Evolutionary conservation across 2,329 filamentous ascomycete species (phyloP), one percentile per base, ranked within the genome.

Genomic region (Alternaria novae-zelandiae): DNA sequence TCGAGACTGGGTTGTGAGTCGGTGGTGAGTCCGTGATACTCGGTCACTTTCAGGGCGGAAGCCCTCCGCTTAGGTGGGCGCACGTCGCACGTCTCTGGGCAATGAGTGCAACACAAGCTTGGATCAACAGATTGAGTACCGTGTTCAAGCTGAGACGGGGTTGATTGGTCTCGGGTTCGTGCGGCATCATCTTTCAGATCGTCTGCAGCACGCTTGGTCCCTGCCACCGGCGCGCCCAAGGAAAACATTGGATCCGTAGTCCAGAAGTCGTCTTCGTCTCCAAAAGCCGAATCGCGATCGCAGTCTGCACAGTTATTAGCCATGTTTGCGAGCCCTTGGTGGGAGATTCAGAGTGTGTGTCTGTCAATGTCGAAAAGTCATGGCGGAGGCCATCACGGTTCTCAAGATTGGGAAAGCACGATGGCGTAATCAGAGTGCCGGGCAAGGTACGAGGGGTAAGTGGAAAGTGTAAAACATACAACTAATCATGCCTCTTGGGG

Each of bases 51-150:
- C 36, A 67, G 61, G 21, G 69, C 68, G 49, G 75, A 75, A 63
- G 76, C 76, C 63, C 70, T 75, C 46, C 78, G 75, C 63, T 80
- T 79, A 30, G 70, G 63, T 43, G 76, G 76, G 30, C 74, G 77
- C 55, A 57, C 56, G 56, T 70, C 63, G 57, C 64, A 51, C 12
- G 66, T 58, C 32, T 69, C 64, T 50, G 67, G 70, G 45, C 65
- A 68, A 46, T 73, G 70, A 57, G 59, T 65, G 68, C 76, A 79
- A 61, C 71, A 74, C 53, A 74, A 68, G 43, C 61, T 61, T 47
- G 72, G 66, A 46, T 57, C 61, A 61, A 61, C 56, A 43, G 63
- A 43, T 59, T 58, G 64, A 59, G 63, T 54, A 57, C 49, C 49
- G 8, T 53, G 49, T 53, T 53, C 49, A 53, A 53, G 49, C 49